Evolutionary conservation across 192 early-diverging fungal genomes (phyloP), one percentile per base, ranked within the genome.

Genomic region (Coemansia sp.): DNA sequence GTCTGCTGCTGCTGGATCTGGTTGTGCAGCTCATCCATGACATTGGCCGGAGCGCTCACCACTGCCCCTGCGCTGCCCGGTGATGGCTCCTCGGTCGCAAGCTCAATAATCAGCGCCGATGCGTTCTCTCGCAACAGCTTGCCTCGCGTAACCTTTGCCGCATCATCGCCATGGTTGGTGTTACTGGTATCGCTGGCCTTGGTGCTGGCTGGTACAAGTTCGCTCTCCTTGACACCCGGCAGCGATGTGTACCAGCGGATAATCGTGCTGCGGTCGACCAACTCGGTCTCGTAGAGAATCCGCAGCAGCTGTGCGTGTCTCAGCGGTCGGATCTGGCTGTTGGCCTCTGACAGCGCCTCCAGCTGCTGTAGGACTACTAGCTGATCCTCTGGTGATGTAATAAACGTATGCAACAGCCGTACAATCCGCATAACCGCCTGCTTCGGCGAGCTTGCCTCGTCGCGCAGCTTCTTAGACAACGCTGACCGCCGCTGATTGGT

Each of bases 331-430:
- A 60, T 51, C 2, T 40, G 55, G 54, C 65, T 23, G 46, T 81
- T 81, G 54, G 78, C 78, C 25, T 69, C 66, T 20, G 72, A 53
- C 38, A 81, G 73, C 50, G 63, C 66, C 66, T 81, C 78, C 12
- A 81, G 62, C 31, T 69, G 73, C 49, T 60, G 65, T 49, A 81
- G 55, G n/a, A 81, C 57, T 12, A 66, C 40, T 15, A 46, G 46
- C 52, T 81, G 78, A 60, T 81, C 78, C 5, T 72, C 68, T n/a
- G 72, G 69, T 22, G 49, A 36, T 2, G 62, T 52, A 19, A 81
- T 81, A 49, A 69, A 75, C 20, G 78, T 69, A 58, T 75, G 65
- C 37, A 81, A 56, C 22, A 81, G 66, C 58, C 55, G 61, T n/a
- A 59, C 61, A 8, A 81, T 57, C 7, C 72, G 78, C 69, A 55